Conservation (phyloP, 139 green algal genomes). For the Chlorella sp. region DNA sequence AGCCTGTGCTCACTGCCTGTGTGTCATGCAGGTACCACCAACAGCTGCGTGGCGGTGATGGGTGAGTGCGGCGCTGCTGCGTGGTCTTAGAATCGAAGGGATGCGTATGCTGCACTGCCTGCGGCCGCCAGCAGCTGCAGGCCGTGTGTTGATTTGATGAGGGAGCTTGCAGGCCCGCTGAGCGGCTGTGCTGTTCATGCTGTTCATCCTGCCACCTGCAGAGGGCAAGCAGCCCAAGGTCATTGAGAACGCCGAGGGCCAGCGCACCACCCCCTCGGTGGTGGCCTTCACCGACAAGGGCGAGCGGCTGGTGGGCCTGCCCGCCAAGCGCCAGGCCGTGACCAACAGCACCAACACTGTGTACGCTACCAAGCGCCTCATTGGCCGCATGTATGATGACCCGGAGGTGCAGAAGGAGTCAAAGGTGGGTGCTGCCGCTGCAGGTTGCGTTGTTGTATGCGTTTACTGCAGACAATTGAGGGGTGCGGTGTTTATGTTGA, state of each 20-base stretch:
- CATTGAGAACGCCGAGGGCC: conserved; percentile 98
- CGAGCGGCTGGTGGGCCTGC: conserved; percentile 93
- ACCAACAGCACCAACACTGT: conserved; percentile 98
- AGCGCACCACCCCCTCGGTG: conserved; percentile 96
- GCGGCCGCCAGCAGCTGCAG: too few species aligned
- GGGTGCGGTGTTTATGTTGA: too few species aligned
- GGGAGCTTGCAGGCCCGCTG: neutral
- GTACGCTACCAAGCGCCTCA: conserved; percentile 98
- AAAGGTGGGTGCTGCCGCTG: conserved; percentile 68
- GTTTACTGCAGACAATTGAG: too few species aligned
- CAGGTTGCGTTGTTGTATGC: too few species aligned
- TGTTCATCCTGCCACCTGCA: neutral
- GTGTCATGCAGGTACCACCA: conserved; percentile 82
- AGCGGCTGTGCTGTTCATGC: neutral
- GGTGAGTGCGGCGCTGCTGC: conserved; percentile 37
- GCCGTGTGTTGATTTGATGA: too few species aligned
- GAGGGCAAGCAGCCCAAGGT: conserved; percentile 84
- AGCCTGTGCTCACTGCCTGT: neutral
- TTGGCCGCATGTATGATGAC: conserved; percentile 94
- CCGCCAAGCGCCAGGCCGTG: conserved; percentile 97
- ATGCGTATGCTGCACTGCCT: neutral
- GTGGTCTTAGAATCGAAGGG: too few species aligned
- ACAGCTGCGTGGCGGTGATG: conserved; percentile 99
- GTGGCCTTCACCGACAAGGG: conserved; percentile 98
- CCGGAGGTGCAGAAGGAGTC: conserved; percentile 93